phyloP scores from a whole-genome alignment of 129 eudicot species.

The Tanacetum coccineum region DNA sequence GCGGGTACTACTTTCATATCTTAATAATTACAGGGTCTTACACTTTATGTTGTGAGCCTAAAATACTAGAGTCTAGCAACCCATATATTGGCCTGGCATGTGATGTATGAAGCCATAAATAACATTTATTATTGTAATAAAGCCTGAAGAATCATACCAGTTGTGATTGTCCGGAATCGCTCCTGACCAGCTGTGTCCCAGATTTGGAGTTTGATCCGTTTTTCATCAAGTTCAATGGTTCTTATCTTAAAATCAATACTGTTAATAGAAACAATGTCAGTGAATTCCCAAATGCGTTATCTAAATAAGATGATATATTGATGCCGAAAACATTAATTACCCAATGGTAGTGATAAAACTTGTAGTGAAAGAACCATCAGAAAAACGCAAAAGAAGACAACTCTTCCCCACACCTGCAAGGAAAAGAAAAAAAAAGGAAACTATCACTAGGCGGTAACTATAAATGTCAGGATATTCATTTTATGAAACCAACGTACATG shows the following conservation, averaged over 20 bases:
- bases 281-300: not conserved
- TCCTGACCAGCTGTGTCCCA: slow-evolving; percentile 96
- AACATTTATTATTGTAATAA: not conserved
- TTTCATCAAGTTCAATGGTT: slow-evolving; percentile 81
- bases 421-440: slow-evolving; percentile 4
- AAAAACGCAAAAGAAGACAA: slow-evolving; percentile 70
- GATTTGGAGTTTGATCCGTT: slow-evolving; percentile 74
- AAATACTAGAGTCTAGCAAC: not conserved
- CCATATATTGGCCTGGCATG: not conserved
- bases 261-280: slow-evolving; percentile 1
- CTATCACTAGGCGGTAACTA: not conserved
- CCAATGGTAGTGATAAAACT: slow-evolving; percentile 73
- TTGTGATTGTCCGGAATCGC: slow-evolving; percentile 74
- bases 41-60: not conserved
- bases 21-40: too few species aligned
- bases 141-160: slow-evolving; percentile 38
- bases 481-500: not conserved
- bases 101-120: slow-evolving; percentile 9
- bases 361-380: slow-evolving; percentile 75
- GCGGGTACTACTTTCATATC: too few species aligned
- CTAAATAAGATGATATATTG: not conserved
- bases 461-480: slow-evolving; percentile 2
- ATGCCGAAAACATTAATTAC: slow-evolving; percentile 25
- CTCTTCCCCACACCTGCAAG: slow-evolving; percentile 72
- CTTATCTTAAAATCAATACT: slow-evolving; percentile 82